Evolutionary conservation across 2,329 filamentous ascomycete genomes (phyloP).

Genomic region (Ramularia endophylla): DNA sequence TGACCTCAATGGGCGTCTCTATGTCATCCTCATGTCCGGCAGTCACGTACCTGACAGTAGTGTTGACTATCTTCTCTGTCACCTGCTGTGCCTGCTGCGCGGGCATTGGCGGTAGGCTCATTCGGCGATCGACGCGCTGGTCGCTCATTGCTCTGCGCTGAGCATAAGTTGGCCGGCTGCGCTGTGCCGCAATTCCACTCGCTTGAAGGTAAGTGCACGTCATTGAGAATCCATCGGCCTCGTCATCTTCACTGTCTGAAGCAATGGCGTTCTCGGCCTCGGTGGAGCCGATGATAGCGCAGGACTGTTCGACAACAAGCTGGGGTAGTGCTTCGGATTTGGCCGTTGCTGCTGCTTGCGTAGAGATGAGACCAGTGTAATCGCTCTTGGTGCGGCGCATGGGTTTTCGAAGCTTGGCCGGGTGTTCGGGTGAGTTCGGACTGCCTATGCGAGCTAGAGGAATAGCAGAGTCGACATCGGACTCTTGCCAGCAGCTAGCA

Average conservation of each 20-base stretch:
- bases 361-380: too few species aligned
- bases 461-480: too few species aligned
- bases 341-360: too few species aligned
- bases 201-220: background rate
- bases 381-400: too few species aligned
- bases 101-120: background rate
- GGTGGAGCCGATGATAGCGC: background rate
- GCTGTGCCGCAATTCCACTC: constrained; percentile 3
- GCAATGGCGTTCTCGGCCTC: constrained; percentile 11
- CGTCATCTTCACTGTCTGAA: constrained; percentile 18
- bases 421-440: too few species aligned
- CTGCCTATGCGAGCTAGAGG: too few species aligned
- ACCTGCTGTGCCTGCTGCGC: constrained; percentile 1
- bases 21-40: constrained; percentile 5
- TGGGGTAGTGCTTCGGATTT: too few species aligned
- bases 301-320: too few species aligned
- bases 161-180: constrained; percentile 11
- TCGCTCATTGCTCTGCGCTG: constrained; percentile 11
- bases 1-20: constrained; percentile 9
- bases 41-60: background rate
- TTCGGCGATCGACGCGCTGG: constrained; percentile 3
- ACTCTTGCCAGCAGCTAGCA: too few species aligned
- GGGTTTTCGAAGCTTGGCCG: too few species aligned
- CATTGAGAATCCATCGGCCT: constrained; percentile 1
- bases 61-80: constrained; percentile 1